Conservation (phyloP, 345 rosid species). For the Lepidium aucheri region DNA sequence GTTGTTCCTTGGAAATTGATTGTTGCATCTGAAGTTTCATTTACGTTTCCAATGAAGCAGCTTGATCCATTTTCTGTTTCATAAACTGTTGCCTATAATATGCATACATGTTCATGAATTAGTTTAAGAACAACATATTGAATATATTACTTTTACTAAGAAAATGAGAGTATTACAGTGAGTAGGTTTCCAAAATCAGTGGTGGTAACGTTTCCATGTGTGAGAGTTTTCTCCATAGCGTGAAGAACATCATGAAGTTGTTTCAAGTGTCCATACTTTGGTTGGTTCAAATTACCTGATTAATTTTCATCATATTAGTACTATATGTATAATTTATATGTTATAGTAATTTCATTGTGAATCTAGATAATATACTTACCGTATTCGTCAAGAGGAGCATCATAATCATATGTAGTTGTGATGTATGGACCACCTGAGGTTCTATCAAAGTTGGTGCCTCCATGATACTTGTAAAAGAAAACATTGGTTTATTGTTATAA, state of each 20-base stretch:
- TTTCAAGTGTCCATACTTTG: constrained; percentile 71
- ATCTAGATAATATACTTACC: constrained; percentile 22
- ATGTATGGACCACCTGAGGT: constrained; percentile 61
- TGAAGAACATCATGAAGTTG: constrained; percentile 50
- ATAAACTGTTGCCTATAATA: constrained; percentile 38
- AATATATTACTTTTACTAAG: not conserved
- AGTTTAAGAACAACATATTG: not conserved
- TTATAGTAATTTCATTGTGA: not conserved
- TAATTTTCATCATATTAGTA: not conserved
- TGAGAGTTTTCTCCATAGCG: constrained; percentile 43
- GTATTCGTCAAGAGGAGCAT: constrained; percentile 55
- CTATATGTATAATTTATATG: not conserved
- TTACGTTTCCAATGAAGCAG: constrained; percentile 48
- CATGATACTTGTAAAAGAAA: constrained; percentile 39
- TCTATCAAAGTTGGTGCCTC: constrained; percentile 64
- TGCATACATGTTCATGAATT: not conserved
- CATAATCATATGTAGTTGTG: constrained; percentile 50
- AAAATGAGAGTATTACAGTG: constrained; percentile 15
- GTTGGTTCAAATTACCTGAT: constrained; percentile 59
- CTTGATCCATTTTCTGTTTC: constrained; percentile 33
- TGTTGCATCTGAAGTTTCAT: constrained; percentile 32
- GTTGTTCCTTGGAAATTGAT: constrained; percentile 34
- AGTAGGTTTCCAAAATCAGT: constrained; percentile 33
- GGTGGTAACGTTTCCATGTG: constrained; percentile 37
- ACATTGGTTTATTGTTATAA: too few species aligned